A percentile compares a stretch with the other conserved stretches of the same genome.
Evolutionary conservation across 2,329 filamentous ascomycete species (phyloP).

Genomic region (Nemania sp.): DNA sequence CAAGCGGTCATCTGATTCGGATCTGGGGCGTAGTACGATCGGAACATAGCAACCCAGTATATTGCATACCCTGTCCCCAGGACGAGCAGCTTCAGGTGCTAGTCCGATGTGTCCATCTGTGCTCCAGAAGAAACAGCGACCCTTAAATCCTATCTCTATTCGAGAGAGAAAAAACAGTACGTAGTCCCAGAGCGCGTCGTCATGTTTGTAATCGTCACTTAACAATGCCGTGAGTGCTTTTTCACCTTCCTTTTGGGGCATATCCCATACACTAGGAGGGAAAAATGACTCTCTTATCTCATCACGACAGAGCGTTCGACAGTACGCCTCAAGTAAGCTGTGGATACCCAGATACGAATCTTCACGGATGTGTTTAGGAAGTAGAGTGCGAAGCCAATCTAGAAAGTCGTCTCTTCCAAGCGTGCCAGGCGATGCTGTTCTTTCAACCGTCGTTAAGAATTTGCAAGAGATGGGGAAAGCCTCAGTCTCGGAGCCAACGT

Average conservation of each 20-base stretch:
- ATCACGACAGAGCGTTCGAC: background rate
- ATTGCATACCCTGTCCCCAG: slow-evolving; percentile 4
- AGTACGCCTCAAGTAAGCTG: background rate
- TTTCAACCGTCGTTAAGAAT: slow-evolving; percentile 2
- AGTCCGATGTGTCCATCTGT: slow-evolving; percentile 3
- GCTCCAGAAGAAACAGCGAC: background rate
- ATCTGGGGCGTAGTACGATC: background rate
- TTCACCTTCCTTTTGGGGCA: background rate
- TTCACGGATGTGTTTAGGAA: background rate
- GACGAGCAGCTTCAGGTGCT: background rate
- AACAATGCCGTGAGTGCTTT: background rate
- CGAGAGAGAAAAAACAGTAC: background rate
- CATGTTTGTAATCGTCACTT: background rate
- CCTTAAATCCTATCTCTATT: background rate
- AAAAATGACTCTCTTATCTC: background rate
- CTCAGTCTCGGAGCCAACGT: background rate
- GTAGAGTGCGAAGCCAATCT: background rate
- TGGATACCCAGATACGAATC: background rate
- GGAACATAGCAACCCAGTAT: background rate
- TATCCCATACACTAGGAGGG: background rate
- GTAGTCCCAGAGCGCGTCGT: background rate
- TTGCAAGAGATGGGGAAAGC: background rate
- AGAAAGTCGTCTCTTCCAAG: background rate
- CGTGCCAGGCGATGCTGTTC: background rate
- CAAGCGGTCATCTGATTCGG: background rate